Base-by-base conservation (phyloP, 2,329 filamentous ascomycete species). In the Fusarium sp. region DNA sequence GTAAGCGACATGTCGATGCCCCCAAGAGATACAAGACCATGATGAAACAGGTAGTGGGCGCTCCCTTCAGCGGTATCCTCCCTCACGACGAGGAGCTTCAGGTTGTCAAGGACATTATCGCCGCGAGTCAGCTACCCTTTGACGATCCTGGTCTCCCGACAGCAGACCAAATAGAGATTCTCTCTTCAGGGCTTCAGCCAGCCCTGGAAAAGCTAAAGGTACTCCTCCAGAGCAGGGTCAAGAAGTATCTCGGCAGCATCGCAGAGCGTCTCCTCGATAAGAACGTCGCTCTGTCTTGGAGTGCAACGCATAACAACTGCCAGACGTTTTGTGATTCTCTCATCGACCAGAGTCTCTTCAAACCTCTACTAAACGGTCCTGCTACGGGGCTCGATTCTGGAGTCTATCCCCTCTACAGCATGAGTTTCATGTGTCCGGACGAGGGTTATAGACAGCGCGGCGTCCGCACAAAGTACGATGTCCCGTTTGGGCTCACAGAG, bases 31-130 rank as follows among this genome's bases (percentile, higher is more conserved):
- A 82, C 76, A 83, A 83, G 48, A 79, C 79, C 34, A 74, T 84
- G 52, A 80, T 85, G 81, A 85, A 85, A 65, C 83, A 85, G 70
- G 79, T 85, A 9, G 80, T 84, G 6, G 84, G 84, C 0, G 77
- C 74, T 0, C 78, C 83, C 6, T 85, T 85, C 59, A 78, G 74
- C 4, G 80, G 81, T 6, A 43, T 78, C 11, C 73, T 82, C 5
- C 37, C 76, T 20, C 57, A 76, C 6, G 43, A 73, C 10, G 50
- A 68, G 6, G 80, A 83, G 59, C 68, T 77, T 6, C 69, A 77
- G 1, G 76, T 84, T 5, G 72, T 84, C 54, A 61, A 77, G 4
- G 65, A 75, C 50, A 67, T 83, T 1, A 63, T 83, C 2, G 50
- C 65, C 2, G 79, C 79, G 8, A 80, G 76, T 37, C 32, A 74